Evolutionary conservation across 176 grass and related monocot genomes (phyloP).

Genomic region (Carex cristatella): DNA sequence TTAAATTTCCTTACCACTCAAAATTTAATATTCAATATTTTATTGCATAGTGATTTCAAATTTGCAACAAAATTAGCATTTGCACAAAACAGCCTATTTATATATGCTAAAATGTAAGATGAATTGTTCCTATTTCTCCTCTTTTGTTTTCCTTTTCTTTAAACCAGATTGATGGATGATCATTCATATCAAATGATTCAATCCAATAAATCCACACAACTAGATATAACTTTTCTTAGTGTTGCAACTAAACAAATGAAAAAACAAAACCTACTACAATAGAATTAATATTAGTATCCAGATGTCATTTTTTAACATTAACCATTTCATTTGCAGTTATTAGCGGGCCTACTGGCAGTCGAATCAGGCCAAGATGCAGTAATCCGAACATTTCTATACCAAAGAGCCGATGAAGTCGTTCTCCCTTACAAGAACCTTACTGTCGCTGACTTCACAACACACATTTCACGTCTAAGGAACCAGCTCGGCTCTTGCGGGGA

Average conservation of each 20-base stretch:
- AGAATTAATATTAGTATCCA: background rate
- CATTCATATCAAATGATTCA: background rate
- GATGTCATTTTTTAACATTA: background rate
- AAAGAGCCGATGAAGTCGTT: constrained; percentile 42
- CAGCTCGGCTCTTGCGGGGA: constrained; percentile 31
- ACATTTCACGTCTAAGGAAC: constrained; percentile 52
- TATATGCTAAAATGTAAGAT: no score
- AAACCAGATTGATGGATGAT: no score
- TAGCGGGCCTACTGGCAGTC: constrained; percentile 56
- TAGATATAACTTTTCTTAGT: background rate
- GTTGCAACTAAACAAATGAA: background rate
- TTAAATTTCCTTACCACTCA: background rate
- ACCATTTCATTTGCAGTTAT: constrained; percentile 28
- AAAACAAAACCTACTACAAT: background rate
- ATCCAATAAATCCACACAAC: background rate
- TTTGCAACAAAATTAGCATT: background rate
- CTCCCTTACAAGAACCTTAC: constrained; percentile 49
- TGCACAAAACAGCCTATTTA: background rate
- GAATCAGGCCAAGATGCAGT: constrained; percentile 80
- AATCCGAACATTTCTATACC: constrained; percentile 64
- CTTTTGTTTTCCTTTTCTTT: no score
- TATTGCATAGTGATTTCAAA: background rate
- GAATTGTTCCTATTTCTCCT: no score
- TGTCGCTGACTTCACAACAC: constrained; percentile 53
- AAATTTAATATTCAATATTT: background rate